A percentile compares a stretch with the other conserved stretches of the same genome.
These are phyloP conservation scores for Salicornia ramosissima DNA, from an alignment of 148 eudicot species.

Conservation along the genomic window DNA sequence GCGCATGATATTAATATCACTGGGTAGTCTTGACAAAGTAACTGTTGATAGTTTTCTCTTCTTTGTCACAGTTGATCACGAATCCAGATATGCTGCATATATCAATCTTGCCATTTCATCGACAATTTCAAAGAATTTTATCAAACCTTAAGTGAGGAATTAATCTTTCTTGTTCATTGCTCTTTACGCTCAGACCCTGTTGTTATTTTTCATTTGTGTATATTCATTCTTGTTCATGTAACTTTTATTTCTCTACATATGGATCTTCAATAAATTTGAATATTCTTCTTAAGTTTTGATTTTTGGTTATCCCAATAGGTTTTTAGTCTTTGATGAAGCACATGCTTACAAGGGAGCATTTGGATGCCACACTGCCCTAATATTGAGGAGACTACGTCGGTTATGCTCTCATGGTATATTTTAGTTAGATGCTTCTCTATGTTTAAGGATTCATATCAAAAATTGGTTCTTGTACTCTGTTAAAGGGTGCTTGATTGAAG, in stretches of 20 bases:
- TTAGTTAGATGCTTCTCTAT: slow-evolving; percentile 10
- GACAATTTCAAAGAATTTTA: slow-evolving; percentile 63
- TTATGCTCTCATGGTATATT: slow-evolving; percentile 84
- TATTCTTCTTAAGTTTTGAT: slow-evolving; percentile 12
- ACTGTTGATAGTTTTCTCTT: slow-evolving; percentile 21
- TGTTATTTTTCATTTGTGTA: slow-evolving; percentile 5
- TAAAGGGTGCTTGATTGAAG: not conserved
- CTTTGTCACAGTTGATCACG: slow-evolving; percentile 78
- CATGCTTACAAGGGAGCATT: slow-evolving; percentile 92
- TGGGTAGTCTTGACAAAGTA: slow-evolving; percentile 5
- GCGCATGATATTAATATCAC: slow-evolving; percentile 7
- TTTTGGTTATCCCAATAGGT: slow-evolving; percentile 36
- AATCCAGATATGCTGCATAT: slow-evolving; percentile 96
- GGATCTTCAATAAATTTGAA: not conserved
- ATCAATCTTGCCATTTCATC: slow-evolving; percentile 89
- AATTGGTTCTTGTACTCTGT: not conserved
- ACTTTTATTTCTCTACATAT: not conserved
- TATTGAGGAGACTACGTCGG: slow-evolving; percentile 80
- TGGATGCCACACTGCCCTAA: slow-evolving; percentile 92
- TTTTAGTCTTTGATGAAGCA: slow-evolving; percentile 85
- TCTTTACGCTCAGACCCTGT: slow-evolving; percentile 1
- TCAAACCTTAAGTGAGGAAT: slow-evolving; percentile 70
- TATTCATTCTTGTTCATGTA: slow-evolving; percentile 4
- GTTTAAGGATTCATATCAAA: not conserved
- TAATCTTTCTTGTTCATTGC: slow-evolving; percentile 14